Base-by-base conservation (phyloP, 2,329 filamentous ascomycete genomes). In the Zelopaecilomyces penicillatus region DNA sequence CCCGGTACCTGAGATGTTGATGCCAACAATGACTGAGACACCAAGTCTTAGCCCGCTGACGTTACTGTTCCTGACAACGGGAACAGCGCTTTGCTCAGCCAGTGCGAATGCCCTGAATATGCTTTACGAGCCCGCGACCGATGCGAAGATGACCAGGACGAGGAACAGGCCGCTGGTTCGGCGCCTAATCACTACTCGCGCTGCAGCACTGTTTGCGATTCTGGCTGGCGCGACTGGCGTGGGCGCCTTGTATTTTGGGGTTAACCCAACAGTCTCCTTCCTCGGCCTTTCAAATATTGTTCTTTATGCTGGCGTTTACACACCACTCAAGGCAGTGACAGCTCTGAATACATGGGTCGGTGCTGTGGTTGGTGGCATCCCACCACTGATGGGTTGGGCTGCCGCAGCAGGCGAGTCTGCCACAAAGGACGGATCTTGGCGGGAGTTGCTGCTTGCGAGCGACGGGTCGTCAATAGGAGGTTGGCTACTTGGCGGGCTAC, bases 371-470 rank as follows among this genome's bases (percentile, higher is more conserved):
- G 93, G 93, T 49, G 90, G 85, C 1, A 95, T 98, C 45, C 91
- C 93, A 1, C 93, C 93, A 1, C 68, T 98, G 30, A 98, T 98
- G 93, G 93, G 93, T 52, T 98, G 93, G 93, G 87, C 89, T 11
- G 93, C 93, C 0, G 93, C 93, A 1, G 90, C 89, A 0, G 90
- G 89, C 42, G 88, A 96, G 64, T 84, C 83, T 37, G 89, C 89
- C 6, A 86, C 82, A 3, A 78, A 76, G 26, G 80, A 83, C 52
- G 84, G 85, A 30, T 83, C 80, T 8, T 93, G 85, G 82, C 74
- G 76, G 40, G 87, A 93, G 59, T 75, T 95, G 34, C 70, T 95
- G 0, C 78, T 94, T 45, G 83, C 75, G 1, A 57, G 60, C 9
- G 76, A 79, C 53, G 86, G 57, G 61, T 82, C 62, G 57, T 80